Evolutionary conservation across 441 rosid genomes (phyloP), one percentile per base, ranked within the genome.

Genomic region (Arabidopsis hybrid): DNA sequence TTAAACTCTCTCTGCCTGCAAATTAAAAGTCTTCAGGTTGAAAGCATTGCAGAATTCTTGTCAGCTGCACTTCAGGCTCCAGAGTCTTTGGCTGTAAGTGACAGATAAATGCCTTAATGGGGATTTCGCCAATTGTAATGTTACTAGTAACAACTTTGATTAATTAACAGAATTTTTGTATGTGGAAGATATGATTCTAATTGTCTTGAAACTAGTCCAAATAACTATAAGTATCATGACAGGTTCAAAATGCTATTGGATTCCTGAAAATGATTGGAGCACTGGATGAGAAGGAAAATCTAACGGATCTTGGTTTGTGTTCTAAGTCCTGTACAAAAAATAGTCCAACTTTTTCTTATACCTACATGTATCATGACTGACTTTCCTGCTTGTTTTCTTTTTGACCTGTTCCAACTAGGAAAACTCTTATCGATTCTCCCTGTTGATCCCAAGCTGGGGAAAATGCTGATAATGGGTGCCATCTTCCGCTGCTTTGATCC

Each of bases 371-470:
- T 53, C 67, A 51, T 58, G 32, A 12, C 71, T 74, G 73, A 61
- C 59, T 32, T 47, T 49, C 59, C 17, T 17, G 17, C 63, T 50
- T 51, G 32, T 32, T 57, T 76, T 71, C 46, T 77, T 76, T 65
- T 51, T 40, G 50, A 58, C 38, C 58, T 67, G 50, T 75, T 64
- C 56, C 46, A 17, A 67, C 43, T 83, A 95, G 99, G 99, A 65
- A 91, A 85, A 69, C 87, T 80, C 76, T 85, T 96, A 79, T 88
- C 98, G 9, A 85, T 88, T 81, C 97, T 96, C 68, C 99, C 99
- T 1, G 99, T 96, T 59, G 99, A 96, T 86, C 99, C 99, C 49
- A 96, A 96, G 87, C 91, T 96, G 34, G 99, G 99, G 78, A 96
- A 96, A 85, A 93, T 96, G 99, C 91, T 96, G 58, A 80, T 96